Conservation (phyloP, 306 rosid species). For the Vigna unguiculata region DNA sequence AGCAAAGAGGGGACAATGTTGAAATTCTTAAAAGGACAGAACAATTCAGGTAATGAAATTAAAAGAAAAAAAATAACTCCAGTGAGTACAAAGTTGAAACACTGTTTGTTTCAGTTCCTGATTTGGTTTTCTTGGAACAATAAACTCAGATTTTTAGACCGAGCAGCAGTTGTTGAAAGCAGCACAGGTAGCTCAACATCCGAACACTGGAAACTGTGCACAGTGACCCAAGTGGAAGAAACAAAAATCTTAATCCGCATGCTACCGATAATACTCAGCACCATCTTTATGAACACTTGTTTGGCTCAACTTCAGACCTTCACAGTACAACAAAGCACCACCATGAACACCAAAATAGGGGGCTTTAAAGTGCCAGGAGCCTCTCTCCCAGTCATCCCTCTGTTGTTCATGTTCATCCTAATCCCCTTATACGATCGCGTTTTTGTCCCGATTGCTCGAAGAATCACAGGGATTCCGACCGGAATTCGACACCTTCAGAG, state of each 20-base stretch:
- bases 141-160: conserved; percentile 69
- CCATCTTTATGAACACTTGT: conserved; percentile 86
- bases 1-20: conserved; percentile 42
- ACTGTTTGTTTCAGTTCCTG: background rate
- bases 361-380: conserved; percentile 77
- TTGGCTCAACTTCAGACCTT: conserved; percentile 90
- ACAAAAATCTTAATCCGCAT: conserved; percentile 81
- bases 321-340: conserved; percentile 74
- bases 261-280: conserved; percentile 84
- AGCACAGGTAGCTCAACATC: conserved; percentile 27
- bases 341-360: conserved; percentile 59
- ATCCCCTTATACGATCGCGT: conserved; percentile 72
- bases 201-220: conserved; percentile 74
- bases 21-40: conserved; percentile 74
- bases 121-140: conserved; percentile 1
- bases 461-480: conserved; percentile 74
- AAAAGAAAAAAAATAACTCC: background rate
- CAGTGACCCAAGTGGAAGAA: conserved; percentile 89
- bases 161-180: conserved; percentile 60
- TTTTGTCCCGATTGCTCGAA: conserved; percentile 77
- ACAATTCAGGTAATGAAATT: conserved; percentile 72
- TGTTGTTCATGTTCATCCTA: conserved; percentile 60
- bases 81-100: conserved; percentile 21
- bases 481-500: conserved; percentile 88
- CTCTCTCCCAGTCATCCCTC: conserved; percentile 76